phyloP scores from a whole-genome alignment of 345 rosid species.

The Lepidium aucheri region DNA sequence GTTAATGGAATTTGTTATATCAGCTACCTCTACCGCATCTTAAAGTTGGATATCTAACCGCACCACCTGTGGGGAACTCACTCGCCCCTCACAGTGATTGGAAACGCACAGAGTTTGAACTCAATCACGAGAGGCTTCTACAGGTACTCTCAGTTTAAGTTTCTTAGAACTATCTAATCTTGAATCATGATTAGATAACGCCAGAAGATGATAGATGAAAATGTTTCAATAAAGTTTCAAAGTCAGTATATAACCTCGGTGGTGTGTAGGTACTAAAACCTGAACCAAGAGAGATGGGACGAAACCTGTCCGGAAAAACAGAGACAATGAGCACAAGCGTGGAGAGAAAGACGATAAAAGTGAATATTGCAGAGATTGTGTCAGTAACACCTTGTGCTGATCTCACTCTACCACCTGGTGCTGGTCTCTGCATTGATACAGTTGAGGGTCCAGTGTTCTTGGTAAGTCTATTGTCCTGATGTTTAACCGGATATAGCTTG shows the following conservation, averaged over 20 bases:
- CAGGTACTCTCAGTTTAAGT: conserved; percentile 42
- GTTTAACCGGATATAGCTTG: not conserved
- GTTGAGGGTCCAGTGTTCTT: conserved; percentile 64
- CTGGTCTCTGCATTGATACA: conserved; percentile 89
- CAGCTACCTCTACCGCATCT: conserved; percentile 90
- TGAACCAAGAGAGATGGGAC: conserved; percentile 50
- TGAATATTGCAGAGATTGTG: conserved; percentile 65
- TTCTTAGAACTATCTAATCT: not conserved
- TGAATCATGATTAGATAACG: not conserved
- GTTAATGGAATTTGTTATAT: conserved; percentile 9
- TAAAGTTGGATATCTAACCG: conserved; percentile 73
- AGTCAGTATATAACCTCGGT: not conserved
- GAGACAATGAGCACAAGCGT: conserved; percentile 22
- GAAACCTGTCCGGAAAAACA: conserved; percentile 53
- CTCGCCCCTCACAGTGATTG: conserved; percentile 93
- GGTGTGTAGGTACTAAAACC: conserved; percentile 39
- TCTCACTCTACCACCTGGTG: conserved; percentile 93
- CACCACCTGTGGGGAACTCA: conserved; percentile 64
- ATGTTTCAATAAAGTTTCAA: not conserved
- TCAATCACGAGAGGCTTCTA: conserved; percentile 81
- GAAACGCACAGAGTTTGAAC: conserved; percentile 66
- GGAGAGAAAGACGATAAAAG: conserved; percentile 54
- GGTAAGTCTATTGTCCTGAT: conserved; percentile 35
- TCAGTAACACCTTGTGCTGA: conserved; percentile 90
- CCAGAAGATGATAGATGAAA: not conserved